Evolutionary conservation across 768 basidiomycete species (phyloP).

Genomic region (Clavaria fumosa): DNA sequence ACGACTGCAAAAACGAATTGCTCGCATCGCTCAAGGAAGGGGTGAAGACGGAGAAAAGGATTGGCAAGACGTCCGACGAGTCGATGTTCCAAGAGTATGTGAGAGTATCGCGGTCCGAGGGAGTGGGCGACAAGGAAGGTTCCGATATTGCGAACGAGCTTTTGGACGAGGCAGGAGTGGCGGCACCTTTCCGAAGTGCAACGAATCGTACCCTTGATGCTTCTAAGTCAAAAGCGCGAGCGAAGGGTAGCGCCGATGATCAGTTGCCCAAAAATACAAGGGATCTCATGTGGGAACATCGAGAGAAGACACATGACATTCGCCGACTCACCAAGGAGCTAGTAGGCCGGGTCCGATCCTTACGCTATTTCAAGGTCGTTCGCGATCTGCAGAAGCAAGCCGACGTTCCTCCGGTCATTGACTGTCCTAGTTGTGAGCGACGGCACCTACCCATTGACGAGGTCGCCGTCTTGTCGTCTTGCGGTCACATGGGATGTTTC

Average conservation of each 20-base stretch:
- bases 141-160: slow-evolving; percentile 42
- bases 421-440: slow-evolving; percentile 48
- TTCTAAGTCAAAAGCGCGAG: slow-evolving; percentile 29
- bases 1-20: slow-evolving; percentile 65
- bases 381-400: slow-evolving; percentile 73
- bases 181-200: slow-evolving; percentile 14
- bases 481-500: slow-evolving; percentile 78
- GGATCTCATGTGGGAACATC: slow-evolving; percentile 62
- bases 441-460: slow-evolving; percentile 45
- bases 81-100: slow-evolving; percentile 71
- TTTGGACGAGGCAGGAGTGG: slow-evolving; percentile 44
- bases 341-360: slow-evolving; percentile 75
- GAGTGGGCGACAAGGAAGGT: slow-evolving; percentile 69
- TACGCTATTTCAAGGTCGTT: slow-evolving; percentile 85
- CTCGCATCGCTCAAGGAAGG: slow-evolving; percentile 48
- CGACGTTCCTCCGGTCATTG: slow-evolving; percentile 38
- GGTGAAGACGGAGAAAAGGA: slow-evolving; percentile 50
- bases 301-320: slow-evolving; percentile 78
- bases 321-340: slow-evolving; percentile 78
- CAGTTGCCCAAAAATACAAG: slow-evolving; percentile 38
- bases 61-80: slow-evolving; percentile 47
- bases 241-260: slow-evolving; percentile 40
- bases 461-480: slow-evolving; percentile 77
- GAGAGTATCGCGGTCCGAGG: slow-evolving; percentile 49
- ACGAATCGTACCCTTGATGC: neutral